Base-by-base conservation (phyloP, 2,329 filamentous ascomycete species). In the Talaromyces albobiverticillius region DNA sequence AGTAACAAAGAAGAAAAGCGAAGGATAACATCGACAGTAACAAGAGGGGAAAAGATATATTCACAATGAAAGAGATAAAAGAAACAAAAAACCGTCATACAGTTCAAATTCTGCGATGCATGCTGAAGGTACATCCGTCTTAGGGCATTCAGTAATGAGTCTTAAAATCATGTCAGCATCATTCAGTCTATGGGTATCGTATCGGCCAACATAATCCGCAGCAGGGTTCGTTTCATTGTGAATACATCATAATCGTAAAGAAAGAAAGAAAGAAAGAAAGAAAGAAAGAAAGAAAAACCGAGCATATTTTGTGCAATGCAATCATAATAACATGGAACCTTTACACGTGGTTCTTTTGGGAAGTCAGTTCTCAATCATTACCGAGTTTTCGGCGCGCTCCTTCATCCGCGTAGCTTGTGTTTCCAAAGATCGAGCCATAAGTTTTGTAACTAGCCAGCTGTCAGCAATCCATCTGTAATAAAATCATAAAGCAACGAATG, bases 371-470 rank as follows among this genome's bases (percentile, higher is more conserved):
- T 60, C 55, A 56, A 67, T 66, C 55, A 69, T 60, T 36, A 67
- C 56, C 26, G 67, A 71, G 52, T 64, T 62, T 46, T 72, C 67
- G 22, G 83, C 81, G 59, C 84, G 79, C 57, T 82, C 80, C 62
- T 81, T 82, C 73, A 87, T 82, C 60, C 84, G 80, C 57, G 77
- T 75, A 32, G 84, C 84, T 69, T 87, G 84, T 31, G 80, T 78
- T 64, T 87, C 82, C 40, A 87, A 75, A 25, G 84, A 84, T 57
- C 81, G 81, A 48, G 83, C 82, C 82, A 87, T 87, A 47, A 87
- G 77, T 68, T 84, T 84, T n/a, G 83, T 86, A 42, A 87, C 84
- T 86, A 48, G 31, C 3, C 16, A 22, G n/a, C 32, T 23, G 46
- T 54, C 22, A 46, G 41, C 31, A 16, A n/a, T 18, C 18, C 49